Conservation (phyloP, 495 filamentous ascomycete species). For the Xylaria telfairii region DNA sequence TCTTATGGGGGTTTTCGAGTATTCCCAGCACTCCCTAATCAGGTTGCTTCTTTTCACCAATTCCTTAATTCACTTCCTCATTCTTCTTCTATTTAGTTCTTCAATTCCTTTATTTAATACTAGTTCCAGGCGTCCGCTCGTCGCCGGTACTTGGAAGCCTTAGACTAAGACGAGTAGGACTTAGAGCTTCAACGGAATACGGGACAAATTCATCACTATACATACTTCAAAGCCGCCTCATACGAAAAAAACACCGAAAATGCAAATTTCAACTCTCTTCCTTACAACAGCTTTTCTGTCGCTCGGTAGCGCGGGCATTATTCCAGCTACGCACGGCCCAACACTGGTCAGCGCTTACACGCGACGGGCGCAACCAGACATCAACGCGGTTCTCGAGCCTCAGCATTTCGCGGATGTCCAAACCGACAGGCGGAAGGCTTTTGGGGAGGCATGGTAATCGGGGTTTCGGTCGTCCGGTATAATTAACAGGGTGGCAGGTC, state of each 20-base stretch:
- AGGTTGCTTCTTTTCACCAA: neutral
- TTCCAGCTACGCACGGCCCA: neutral
- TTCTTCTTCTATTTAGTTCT: neutral
- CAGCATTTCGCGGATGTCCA: conserved; percentile 13
- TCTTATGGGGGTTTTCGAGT: too few species aligned
- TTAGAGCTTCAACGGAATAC: neutral
- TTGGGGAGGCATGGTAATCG: neutral
- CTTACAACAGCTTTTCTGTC: neutral
- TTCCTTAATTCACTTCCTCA: neutral
- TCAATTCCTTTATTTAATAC: neutral
- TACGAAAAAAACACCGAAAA: conserved; percentile 1
- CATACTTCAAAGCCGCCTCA: neutral
- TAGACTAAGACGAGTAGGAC: neutral
- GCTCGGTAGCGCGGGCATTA: conserved; percentile 15
- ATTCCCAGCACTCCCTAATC: neutral
- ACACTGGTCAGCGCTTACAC: neutral
- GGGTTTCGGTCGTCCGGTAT: neutral
- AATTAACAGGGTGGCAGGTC: neutral
- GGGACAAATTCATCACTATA: neutral
- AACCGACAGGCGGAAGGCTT: conserved; percentile 12
- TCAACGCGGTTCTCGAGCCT: neutral
- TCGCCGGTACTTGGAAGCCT: neutral
- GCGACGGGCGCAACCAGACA: neutral
- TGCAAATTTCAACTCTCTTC: conserved; percentile 11
- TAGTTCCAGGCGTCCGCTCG: neutral